phyloP scores from a whole-genome alignment of 495 filamentous ascomycete genomes.

The Penicilliopsis zonata region DNA sequence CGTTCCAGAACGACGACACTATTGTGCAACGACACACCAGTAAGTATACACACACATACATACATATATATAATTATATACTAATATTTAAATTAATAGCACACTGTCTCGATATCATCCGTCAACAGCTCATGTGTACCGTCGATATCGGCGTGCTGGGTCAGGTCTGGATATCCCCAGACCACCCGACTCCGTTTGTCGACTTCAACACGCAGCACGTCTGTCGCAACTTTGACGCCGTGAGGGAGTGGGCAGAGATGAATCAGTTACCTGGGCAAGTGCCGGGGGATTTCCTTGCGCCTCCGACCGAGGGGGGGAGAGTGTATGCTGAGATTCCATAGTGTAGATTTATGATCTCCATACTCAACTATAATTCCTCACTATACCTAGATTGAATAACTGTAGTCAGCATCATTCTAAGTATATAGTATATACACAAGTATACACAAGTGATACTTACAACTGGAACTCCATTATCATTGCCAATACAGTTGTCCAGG shows the following conservation, averaged over 20 bases:
- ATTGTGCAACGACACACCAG: conserved; percentile 38
- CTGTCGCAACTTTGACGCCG: conserved; percentile 42
- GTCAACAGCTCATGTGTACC: conserved; percentile 45
- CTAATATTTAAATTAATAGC: conserved; percentile 15
- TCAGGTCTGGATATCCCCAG: conserved; percentile 37
- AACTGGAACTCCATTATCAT: no score
- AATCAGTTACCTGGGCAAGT: conserved; percentile 30
- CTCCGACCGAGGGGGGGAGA: conserved; percentile 20
- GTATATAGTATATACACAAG: no score
- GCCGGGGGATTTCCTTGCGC: conserved; percentile 29
- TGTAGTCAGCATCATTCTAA: no score
- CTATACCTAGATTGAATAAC: no score
- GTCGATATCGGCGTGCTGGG: conserved; percentile 39
- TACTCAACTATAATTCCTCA: no score
- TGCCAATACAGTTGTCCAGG: no score
- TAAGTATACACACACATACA: conserved; percentile 7
- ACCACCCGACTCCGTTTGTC: conserved; percentile 31
- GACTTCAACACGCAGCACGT: conserved; percentile 44
- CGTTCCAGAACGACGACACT: conserved; percentile 36
- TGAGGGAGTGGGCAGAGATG: conserved; percentile 37
- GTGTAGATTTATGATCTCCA: no score
- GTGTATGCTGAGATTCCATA: conserved; percentile 29
- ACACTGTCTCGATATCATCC: conserved; percentile 43
- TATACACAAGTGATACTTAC: no score
- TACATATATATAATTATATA: neutral